A percentile compares a stretch with the other conserved stretches of the same genome.
phyloP scores from a whole-genome alignment of 2,329 filamentous ascomycete species.

The Apiospora sp. region DNA sequence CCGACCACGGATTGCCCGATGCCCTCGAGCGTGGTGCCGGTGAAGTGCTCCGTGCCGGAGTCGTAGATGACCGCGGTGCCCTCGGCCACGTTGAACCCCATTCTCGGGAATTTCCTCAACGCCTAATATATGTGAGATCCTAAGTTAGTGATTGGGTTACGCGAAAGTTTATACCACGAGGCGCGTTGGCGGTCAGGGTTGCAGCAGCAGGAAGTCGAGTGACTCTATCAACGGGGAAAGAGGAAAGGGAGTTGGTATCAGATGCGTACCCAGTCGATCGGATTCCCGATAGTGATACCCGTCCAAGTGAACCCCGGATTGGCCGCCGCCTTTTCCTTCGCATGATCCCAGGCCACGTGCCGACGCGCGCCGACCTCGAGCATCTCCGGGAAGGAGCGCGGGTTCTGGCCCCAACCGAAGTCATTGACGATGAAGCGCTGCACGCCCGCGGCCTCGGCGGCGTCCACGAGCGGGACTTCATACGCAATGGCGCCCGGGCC shows the following conservation, averaged over 20 bases:
- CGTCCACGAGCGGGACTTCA: slow-evolving; percentile 39
- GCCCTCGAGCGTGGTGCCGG: slow-evolving; percentile 40
- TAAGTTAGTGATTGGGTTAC: background rate
- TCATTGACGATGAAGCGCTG: slow-evolving; percentile 42
- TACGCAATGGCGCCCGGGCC: slow-evolving; percentile 34
- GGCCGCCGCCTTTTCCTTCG: slow-evolving; percentile 31
- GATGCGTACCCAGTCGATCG: slow-evolving; percentile 43
- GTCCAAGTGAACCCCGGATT: slow-evolving; percentile 40
- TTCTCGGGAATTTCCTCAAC: slow-evolving; percentile 34
- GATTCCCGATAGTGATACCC: slow-evolving; percentile 41
- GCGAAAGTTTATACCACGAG: too few relatives aligned
- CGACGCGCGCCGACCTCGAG: slow-evolving; percentile 32
- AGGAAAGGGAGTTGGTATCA: background rate
- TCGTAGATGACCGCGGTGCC: slow-evolving; percentile 38
- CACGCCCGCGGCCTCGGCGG: slow-evolving; percentile 41
- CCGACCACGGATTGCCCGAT: slow-evolving; percentile 38
- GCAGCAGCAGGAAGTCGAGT: too few relatives aligned
- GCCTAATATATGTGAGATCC: slow-evolving; percentile 26
- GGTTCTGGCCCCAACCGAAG: slow-evolving; percentile 40
- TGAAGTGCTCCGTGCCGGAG: slow-evolving; percentile 38
- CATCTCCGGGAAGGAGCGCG: slow-evolving; percentile 37
- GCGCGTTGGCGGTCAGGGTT: too few relatives aligned
- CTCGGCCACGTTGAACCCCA: slow-evolving; percentile 40
- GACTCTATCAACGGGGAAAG: background rate
- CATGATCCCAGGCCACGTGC: slow-evolving; percentile 35